These are phyloP conservation scores for Neoboletus subvelutipes DNA, from an alignment of 768 basidiomycete species.

Conservation along the genomic window DNA sequence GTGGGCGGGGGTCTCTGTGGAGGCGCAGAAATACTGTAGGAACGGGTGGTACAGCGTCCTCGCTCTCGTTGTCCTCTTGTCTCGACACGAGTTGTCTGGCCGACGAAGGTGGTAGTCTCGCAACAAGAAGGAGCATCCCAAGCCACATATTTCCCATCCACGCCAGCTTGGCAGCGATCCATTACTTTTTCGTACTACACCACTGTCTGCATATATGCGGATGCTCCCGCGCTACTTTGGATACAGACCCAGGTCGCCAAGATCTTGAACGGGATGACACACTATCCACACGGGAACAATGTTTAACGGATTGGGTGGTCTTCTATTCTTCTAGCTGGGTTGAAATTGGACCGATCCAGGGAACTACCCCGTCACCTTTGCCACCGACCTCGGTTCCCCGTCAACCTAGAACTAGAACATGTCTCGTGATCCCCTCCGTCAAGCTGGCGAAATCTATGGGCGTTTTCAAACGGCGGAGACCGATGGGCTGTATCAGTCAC, in stretches of 20 bases:
- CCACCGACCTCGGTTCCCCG: not conserved
- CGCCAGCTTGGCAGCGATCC: conserved; percentile 54
- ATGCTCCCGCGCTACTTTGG: too few species aligned
- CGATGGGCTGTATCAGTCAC: too few species aligned
- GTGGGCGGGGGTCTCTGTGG: conserved; percentile 31
- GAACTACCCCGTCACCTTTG: conserved; percentile 12
- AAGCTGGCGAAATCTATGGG: too few species aligned
- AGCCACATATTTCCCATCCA: conserved; percentile 58
- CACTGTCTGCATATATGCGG: too few species aligned
- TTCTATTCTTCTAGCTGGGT: not conserved
- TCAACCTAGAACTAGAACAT: too few species aligned
- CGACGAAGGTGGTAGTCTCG: conserved; percentile 15
- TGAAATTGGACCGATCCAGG: conserved; percentile 9
- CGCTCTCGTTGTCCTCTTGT: conserved; percentile 33
- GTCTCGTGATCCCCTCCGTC: too few species aligned
- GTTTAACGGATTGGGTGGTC: too few species aligned
- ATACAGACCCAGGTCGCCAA: too few species aligned
- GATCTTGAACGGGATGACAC: conserved; percentile 4
- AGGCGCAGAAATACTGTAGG: conserved; percentile 34
- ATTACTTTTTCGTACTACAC: conserved; percentile 39
- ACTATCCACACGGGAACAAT: conserved; percentile 15
- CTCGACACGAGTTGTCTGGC: conserved; percentile 15
- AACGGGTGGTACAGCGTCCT: conserved; percentile 26
- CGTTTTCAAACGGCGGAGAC: too few species aligned
- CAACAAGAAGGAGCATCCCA: conserved; percentile 47